A percentile compares a stretch with the other conserved stretches of the same genome.
Conservation (phyloP, 441 rosid genomes). For the Bocquillonia castaneifolia region DNA sequence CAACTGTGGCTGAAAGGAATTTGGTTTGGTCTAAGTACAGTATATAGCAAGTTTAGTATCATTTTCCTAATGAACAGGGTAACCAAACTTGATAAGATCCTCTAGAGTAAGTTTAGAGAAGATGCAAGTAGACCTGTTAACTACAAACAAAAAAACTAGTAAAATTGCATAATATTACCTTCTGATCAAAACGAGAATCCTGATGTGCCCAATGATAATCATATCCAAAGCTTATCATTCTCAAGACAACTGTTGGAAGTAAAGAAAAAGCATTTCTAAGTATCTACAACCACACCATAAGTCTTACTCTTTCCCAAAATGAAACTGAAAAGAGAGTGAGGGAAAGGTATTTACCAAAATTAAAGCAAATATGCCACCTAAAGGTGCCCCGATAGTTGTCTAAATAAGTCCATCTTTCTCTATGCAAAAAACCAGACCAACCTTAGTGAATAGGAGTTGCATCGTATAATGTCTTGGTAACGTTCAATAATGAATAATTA, state of each 20-base stretch:
- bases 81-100: neutral
- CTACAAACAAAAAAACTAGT: neutral
- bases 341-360: constrained; percentile 57
- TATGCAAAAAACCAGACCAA: constrained; percentile 27
- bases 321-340: constrained; percentile 1
- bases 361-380: constrained; percentile 97
- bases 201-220: constrained; percentile 74
- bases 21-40: neutral
- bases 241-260: constrained; percentile 57
- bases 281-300: neutral
- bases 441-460: constrained; percentile 7
- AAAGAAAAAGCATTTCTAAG: constrained; percentile 4
- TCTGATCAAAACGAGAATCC: constrained; percentile 57
- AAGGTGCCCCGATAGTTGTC: constrained; percentile 81
- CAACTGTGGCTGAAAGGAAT: neutral
- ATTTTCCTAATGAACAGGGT: neutral
- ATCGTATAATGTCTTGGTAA: no score
- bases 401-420: constrained; percentile 61
- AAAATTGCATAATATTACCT: constrained; percentile 38
- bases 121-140: neutral
- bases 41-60: neutral
- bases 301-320: neutral
- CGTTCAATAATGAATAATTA: no score
- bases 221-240: constrained; percentile 95
- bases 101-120: neutral